These are phyloP conservation scores for Gloeopeniophorella convolvens DNA, from an alignment of 768 basidiomycete species.

Conservation along the genomic window DNA sequence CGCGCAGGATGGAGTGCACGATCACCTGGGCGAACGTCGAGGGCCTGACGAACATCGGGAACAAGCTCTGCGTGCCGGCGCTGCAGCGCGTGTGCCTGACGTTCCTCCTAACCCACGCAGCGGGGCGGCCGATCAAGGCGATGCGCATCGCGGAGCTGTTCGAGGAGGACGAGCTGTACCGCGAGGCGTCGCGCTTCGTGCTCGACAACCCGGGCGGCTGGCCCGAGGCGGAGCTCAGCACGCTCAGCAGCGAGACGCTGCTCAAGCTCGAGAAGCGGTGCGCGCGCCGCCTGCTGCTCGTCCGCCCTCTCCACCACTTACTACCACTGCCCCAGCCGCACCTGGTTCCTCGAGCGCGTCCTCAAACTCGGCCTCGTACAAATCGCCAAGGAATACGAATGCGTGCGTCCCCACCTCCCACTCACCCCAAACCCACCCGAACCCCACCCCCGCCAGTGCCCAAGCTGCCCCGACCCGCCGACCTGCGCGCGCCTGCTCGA, in stretches of 20 bases:
- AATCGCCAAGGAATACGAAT: conserved; percentile 92
- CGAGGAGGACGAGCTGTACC: conserved; percentile 83
- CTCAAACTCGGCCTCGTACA: conserved; percentile 83
- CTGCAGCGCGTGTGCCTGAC: conserved; percentile 77
- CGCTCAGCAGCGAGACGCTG: conserved; percentile 74
- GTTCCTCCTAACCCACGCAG: conserved; percentile 88
- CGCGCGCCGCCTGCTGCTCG: conserved; percentile 15
- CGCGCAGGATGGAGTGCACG: conserved; percentile 71
- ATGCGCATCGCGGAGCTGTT: conserved; percentile 89
- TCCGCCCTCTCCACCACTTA: background rate
- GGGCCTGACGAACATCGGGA: conserved; percentile 82
- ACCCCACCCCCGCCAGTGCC: conserved; percentile 43
- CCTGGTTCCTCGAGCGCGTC: conserved; percentile 93
- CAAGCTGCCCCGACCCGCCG: conserved; percentile 74
- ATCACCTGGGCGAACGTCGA: conserved; percentile 96
- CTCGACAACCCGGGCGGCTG: conserved; percentile 88
- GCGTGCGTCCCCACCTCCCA: conserved; percentile 44
- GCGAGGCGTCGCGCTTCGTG: conserved; percentile 87
- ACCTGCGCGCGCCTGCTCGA: conserved; percentile 80
- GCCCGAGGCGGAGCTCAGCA: conserved; percentile 72
- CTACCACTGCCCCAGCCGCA: conserved; percentile 46
- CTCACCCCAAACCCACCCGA: background rate
- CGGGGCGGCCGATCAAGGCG: conserved; percentile 88
- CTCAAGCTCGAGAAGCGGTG: conserved; percentile 86
- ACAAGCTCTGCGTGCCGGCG: conserved; percentile 79